phyloP scores from a whole-genome alignment of 2,329 filamentous ascomycete species.

The Pseudogymnoascus sp. region DNA sequence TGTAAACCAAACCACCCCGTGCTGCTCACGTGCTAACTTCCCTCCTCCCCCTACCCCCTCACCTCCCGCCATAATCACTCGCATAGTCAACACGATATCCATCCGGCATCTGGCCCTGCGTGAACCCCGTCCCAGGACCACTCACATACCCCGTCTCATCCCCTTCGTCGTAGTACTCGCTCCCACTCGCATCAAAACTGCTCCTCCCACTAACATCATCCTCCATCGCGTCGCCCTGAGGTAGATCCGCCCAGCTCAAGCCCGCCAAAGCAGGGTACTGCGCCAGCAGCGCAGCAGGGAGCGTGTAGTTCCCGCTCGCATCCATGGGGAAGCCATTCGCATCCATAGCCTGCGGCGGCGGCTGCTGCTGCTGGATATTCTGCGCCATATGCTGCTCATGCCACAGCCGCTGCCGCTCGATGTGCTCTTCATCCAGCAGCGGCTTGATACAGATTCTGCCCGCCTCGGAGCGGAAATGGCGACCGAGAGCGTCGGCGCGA shows the following conservation, averaged over 20 bases:
- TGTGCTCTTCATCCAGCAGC: constrained; percentile 87
- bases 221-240: constrained; percentile 52
- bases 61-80: constrained; percentile 25
- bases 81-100: constrained; percentile 24
- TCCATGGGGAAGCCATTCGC: constrained; percentile 51
- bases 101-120: constrained; percentile 22
- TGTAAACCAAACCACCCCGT: constrained; percentile 3
- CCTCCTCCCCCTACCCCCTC: background rate
- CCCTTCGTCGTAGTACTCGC: constrained; percentile 60
- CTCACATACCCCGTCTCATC: constrained; percentile 63
- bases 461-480: constrained; percentile 92
- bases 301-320: constrained; percentile 48
- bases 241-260: constrained; percentile 75
- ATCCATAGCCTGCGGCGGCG: constrained; percentile 52
- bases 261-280: constrained; percentile 91
- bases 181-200: constrained; percentile 70
- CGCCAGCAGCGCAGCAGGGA: constrained; percentile 81
- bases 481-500: constrained; percentile 84
- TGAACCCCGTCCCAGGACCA: constrained; percentile 24
- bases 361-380: constrained; percentile 52
- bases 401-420: constrained; percentile 68
- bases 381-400: constrained; percentile 62
- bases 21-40: background rate
- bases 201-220: constrained; percentile 71
- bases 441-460: constrained; percentile 95